Percentiles rank a stretch among this genome's conserved stretches.
phyloP scores from a whole-genome alignment of 805 yeast genomes.

The Wickerhamiella hasegawae region DNA sequence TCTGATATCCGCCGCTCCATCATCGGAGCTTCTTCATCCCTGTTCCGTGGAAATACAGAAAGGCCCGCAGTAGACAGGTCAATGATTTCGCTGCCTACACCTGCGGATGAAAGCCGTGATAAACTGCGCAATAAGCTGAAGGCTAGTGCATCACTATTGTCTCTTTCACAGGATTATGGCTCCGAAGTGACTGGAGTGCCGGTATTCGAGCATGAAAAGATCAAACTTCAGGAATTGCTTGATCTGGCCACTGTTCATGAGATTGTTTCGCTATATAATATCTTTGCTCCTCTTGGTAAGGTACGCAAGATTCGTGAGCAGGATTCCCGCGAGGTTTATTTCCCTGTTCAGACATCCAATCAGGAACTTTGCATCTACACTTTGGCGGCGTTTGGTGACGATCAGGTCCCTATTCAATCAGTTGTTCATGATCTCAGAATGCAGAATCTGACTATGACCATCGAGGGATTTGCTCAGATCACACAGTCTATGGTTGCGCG shows the following conservation, averaged over 20 bases:
- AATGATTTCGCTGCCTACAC: slow-evolving; percentile 45
- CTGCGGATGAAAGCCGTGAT: slow-evolving; percentile 38
- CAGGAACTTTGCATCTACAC: slow-evolving; percentile 29
- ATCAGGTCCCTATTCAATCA: slow-evolving; percentile 28
- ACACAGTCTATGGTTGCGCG: not conserved
- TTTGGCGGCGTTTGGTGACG: slow-evolving; percentile 37
- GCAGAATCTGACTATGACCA: slow-evolving; percentile 25
- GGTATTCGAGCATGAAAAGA: slow-evolving; percentile 22
- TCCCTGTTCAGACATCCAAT: slow-evolving; percentile 9
- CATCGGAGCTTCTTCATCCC: not conserved
- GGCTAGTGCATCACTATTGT: slow-evolving; percentile 33
- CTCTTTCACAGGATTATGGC: slow-evolving; percentile 19
- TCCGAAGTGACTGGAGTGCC: slow-evolving; percentile 11
- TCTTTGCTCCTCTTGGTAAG: slow-evolving; percentile 14
- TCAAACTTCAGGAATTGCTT: slow-evolving; percentile 22
- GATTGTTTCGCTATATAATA: slow-evolving; percentile 21
- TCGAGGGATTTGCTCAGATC: slow-evolving; percentile 15
- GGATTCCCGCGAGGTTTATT: slow-evolving; percentile 30
- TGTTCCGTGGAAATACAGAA: too few relatives aligned
- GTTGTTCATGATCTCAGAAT: slow-evolving; percentile 33
- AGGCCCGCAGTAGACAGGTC: too few relatives aligned
- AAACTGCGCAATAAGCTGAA: slow-evolving; percentile 37
- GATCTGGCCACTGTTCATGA: slow-evolving; percentile 23
- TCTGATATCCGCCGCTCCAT: not conserved
- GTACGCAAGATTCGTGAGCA: slow-evolving; percentile 32